Evolutionary conservation across 495 filamentous ascomycete species (phyloP).

Genomic region (Evernia prunastri): DNA sequence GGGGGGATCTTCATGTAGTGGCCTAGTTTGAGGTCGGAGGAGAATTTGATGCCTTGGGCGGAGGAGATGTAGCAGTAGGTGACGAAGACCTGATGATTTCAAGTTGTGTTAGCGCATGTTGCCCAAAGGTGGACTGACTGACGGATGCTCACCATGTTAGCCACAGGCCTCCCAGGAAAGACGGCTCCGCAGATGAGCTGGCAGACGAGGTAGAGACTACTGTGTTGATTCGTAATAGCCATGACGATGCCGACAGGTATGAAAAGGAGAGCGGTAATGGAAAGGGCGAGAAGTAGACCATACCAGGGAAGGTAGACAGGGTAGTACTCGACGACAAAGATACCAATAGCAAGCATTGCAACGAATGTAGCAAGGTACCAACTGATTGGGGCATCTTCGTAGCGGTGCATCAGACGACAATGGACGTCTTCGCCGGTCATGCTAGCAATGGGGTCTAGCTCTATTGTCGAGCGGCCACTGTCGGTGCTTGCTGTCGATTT

Average conservation of each 20-base stretch:
- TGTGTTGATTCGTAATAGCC: constrained; percentile 80
- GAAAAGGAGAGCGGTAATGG: constrained; percentile 65
- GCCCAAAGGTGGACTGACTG: not conserved
- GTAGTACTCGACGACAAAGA: constrained; percentile 82
- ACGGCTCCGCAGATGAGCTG: constrained; percentile 72
- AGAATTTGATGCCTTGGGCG: constrained; percentile 79
- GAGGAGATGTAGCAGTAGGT: constrained; percentile 80
- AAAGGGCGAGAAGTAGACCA: constrained; percentile 67
- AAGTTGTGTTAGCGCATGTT: not conserved
- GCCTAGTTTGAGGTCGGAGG: constrained; percentile 78
- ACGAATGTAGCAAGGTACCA: constrained; percentile 71
- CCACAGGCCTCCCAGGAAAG: constrained; percentile 75
- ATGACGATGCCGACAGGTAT: constrained; percentile 79
- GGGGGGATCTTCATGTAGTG: constrained; percentile 94
- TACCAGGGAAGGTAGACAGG: constrained; percentile 71
- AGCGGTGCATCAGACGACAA: constrained; percentile 66
- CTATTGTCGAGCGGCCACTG: not conserved
- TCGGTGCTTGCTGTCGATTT: constrained; percentile 2
- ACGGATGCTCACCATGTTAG: constrained; percentile 56
- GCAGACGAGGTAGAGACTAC: constrained; percentile 69
- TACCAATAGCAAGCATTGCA: constrained; percentile 63
- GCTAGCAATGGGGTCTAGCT: constrained; percentile 14
- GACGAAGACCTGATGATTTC: constrained; percentile 49
- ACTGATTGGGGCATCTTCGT: constrained; percentile 65
- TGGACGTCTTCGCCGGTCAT: constrained; percentile 61